phyloP scores from a whole-genome alignment of 2,329 filamentous ascomycete species.

The Microdochium bolleyi region DNA sequence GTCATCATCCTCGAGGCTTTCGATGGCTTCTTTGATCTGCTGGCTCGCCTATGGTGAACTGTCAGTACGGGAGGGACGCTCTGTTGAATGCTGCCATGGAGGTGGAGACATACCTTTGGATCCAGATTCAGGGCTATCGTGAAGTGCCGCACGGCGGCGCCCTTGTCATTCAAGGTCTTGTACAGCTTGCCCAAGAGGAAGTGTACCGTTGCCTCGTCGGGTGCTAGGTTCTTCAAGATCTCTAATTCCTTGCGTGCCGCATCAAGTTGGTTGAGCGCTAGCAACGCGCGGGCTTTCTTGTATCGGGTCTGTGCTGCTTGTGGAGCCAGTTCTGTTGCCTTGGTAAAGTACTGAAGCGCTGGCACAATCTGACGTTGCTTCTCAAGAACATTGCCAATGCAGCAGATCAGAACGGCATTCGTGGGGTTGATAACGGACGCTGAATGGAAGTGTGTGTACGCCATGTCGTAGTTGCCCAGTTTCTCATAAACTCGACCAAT shows the following conservation, averaged over 20 bases:
- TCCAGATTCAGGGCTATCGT: slow-evolving; percentile 93
- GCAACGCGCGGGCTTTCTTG: slow-evolving; percentile 82
- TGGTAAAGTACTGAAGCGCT: slow-evolving; percentile 74
- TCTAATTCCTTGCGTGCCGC: slow-evolving; percentile 75
- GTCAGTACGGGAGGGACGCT: slow-evolving; percentile 15
- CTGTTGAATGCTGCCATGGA: not conserved
- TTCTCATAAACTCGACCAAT: slow-evolving; percentile 78
- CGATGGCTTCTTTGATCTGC: slow-evolving; percentile 94
- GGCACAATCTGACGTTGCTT: slow-evolving; percentile 75
- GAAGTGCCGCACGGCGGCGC: slow-evolving; percentile 82
- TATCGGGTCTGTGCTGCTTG: slow-evolving; percentile 77
- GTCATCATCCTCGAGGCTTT: slow-evolving; percentile 76
- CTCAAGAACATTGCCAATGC: slow-evolving; percentile 84
- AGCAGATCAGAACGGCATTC: slow-evolving; percentile 86
- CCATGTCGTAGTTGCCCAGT: slow-evolving; percentile 83
- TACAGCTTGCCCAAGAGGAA: slow-evolving; percentile 86
- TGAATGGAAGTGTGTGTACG: slow-evolving; percentile 83
- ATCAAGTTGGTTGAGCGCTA: slow-evolving; percentile 64
- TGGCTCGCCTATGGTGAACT: slow-evolving; percentile 61
- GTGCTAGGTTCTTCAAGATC: slow-evolving; percentile 82
- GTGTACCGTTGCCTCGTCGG: slow-evolving; percentile 92
- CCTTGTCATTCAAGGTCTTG: slow-evolving; percentile 63
- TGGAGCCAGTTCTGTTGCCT: slow-evolving; percentile 76
- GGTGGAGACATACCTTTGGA: slow-evolving; percentile 65
- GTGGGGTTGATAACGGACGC: slow-evolving; percentile 87